Conservation (phyloP, 306 rosid species). For the Amphicarpaea edgeworthii region DNA sequence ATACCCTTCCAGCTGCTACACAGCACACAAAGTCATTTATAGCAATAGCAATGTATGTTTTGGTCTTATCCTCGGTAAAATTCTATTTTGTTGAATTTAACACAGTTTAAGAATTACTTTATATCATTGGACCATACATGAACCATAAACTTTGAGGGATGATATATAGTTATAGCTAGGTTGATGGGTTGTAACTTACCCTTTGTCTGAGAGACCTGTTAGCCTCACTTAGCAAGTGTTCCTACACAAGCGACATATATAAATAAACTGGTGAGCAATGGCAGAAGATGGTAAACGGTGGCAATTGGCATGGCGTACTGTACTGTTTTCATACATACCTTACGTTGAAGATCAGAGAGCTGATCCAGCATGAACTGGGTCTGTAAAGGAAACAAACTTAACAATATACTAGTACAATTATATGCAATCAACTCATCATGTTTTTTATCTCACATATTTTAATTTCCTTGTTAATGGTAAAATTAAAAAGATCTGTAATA, state of each 20-base stretch:
- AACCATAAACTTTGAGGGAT: background rate
- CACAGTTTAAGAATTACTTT: background rate
- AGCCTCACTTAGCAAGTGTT: conserved; percentile 81
- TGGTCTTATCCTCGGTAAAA: conserved; percentile 10
- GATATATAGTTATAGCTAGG: background rate
- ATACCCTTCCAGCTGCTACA: conserved; percentile 85
- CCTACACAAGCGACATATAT: conserved; percentile 54
- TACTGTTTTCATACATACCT: conserved; percentile 76
- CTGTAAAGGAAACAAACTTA: conserved; percentile 52
- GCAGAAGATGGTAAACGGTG: background rate
- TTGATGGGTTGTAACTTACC: conserved; percentile 54
- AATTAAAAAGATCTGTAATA: no score
- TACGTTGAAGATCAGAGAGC: conserved; percentile 85
- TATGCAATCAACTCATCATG: background rate
- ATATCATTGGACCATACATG: background rate
- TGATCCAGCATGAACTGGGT: conserved; percentile 92
- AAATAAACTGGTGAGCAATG: background rate
- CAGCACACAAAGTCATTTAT: background rate
- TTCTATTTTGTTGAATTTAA: conserved; percentile 7
- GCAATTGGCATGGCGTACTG: no score
- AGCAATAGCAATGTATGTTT: background rate
- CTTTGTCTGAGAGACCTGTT: conserved; percentile 84
- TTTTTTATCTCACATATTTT: no score
- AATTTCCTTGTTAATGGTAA: no score
- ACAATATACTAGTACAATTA: conserved; percentile 2